Conservation (phyloP, 2,329 filamentous ascomycete species). For the Rutstroemia sydowiana region DNA sequence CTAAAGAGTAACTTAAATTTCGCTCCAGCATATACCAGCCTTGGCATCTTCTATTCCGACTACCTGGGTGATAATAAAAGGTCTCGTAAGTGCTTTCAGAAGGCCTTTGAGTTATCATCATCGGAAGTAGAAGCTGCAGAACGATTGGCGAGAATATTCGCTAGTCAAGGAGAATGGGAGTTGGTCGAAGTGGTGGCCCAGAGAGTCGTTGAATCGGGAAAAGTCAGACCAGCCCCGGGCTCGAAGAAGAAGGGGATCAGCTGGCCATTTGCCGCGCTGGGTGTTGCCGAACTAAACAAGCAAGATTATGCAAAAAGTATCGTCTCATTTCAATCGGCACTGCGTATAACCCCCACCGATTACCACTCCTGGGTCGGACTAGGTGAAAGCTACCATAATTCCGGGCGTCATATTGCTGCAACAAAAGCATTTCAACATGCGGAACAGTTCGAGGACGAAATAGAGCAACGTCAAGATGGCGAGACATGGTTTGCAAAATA, state of each 20-base stretch:
- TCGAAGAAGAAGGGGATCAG: conserved; percentile 90
- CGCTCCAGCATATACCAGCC: conserved; percentile 82
- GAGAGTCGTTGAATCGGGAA: conserved; percentile 89
- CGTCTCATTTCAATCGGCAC: conserved; percentile 81
- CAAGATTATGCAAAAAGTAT: conserved; percentile 86
- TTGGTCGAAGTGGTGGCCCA: conserved; percentile 88
- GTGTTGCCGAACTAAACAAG: conserved; percentile 90
- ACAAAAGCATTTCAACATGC: conserved; percentile 86
- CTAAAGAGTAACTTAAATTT: conserved; percentile 82
- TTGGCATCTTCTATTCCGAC: conserved; percentile 86
- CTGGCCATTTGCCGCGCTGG: conserved; percentile 92
- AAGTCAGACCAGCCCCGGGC: conserved; percentile 80
- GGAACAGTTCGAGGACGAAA: conserved; percentile 60
- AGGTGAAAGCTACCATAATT: conserved; percentile 95
- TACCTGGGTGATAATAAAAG: conserved; percentile 82
- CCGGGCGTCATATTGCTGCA: conserved; percentile 87
- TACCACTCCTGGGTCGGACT: conserved; percentile 96
- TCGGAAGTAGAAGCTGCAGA: conserved; percentile 84
- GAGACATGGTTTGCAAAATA: conserved; percentile 95
- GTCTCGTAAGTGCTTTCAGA: conserved; percentile 89
- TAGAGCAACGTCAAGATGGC: conserved; percentile 45
- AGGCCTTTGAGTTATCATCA: conserved; percentile 86
- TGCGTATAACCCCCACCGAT: conserved; percentile 75
- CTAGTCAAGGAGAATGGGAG: conserved; percentile 90
- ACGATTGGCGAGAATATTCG: conserved; percentile 76